phyloP scores from a whole-genome alignment of 2,329 filamentous ascomycete species.

The Byssothecium circinans region DNA sequence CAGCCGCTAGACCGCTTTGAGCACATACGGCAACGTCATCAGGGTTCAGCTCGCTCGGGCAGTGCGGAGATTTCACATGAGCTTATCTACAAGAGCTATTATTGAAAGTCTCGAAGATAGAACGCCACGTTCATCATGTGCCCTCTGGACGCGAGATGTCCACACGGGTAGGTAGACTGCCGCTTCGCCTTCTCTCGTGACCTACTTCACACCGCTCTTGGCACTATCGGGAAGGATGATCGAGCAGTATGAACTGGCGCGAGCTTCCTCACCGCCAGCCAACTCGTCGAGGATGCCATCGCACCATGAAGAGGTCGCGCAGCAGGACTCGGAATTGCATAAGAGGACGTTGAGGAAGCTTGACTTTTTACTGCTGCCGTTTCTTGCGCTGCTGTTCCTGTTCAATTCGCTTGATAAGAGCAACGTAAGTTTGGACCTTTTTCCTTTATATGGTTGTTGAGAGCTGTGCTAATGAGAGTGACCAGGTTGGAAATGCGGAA shows the following conservation, averaged over 20 bases:
- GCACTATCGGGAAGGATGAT: not conserved
- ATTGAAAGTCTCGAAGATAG: no score
- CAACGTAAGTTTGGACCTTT: slow-evolving; percentile 38
- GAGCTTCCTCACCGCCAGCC: not conserved
- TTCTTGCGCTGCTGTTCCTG: slow-evolving; percentile 55
- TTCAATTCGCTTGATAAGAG: slow-evolving; percentile 57
- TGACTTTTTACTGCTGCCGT: slow-evolving; percentile 54
- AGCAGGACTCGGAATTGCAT: slow-evolving; percentile 25
- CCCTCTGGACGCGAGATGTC: not conserved
- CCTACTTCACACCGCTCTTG: not conserved
- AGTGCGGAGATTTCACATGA: no score
- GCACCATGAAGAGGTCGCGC: slow-evolving; percentile 4
- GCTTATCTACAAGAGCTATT: no score
- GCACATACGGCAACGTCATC: no score
- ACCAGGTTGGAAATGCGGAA: slow-evolving; percentile 57
- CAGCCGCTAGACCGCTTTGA: no score
- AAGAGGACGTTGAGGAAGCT: slow-evolving; percentile 50
- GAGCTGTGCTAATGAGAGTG: not conserved
- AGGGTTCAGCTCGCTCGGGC: no score
- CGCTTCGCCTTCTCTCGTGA: not conserved
- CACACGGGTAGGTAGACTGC: not conserved
- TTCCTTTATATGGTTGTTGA: no score
- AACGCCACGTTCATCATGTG: not conserved
- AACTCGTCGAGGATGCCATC: slow-evolving; percentile 9
- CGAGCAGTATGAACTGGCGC: slow-evolving; percentile 15